Evolutionary conservation across 1,139 yeast species (phyloP).

Genomic region (Geotrichum australiense): DNA sequence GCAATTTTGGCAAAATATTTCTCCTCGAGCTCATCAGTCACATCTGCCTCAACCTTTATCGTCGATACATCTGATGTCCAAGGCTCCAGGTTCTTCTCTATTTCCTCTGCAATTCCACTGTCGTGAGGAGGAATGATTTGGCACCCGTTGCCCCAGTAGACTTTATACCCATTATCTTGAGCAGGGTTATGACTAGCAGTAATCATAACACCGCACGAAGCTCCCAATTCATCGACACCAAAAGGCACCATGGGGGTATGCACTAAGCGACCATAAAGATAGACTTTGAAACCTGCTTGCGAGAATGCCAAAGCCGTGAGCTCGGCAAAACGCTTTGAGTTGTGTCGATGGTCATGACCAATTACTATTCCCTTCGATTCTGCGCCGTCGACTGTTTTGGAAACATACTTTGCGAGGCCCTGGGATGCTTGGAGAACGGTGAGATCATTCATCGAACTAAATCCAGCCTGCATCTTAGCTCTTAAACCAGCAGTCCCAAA

Average conservation of each 20-base stretch:
- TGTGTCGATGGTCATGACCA: slow-evolving; percentile 87
- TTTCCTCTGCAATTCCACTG: slow-evolving; percentile 56
- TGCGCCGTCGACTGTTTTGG: slow-evolving; percentile 32
- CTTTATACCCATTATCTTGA: slow-evolving; percentile 89
- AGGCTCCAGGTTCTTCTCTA: slow-evolving; percentile 55
- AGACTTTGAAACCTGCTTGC: slow-evolving; percentile 60
- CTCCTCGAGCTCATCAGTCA: slow-evolving; percentile 19
- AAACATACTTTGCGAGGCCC: slow-evolving; percentile 66
- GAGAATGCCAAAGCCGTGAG: slow-evolving; percentile 72
- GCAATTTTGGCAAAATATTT: slow-evolving; percentile 23
- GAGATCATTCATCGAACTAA: slow-evolving; percentile 79
- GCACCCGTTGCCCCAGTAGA: slow-evolving; percentile 88
- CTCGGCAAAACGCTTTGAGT: slow-evolving; percentile 74
- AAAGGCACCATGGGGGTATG: slow-evolving; percentile 95
- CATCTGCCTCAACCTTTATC: slow-evolving; percentile 16
- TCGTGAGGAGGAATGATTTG: slow-evolving; percentile 95
- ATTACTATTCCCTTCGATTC: slow-evolving; percentile 51
- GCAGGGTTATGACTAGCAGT: slow-evolving; percentile 98
- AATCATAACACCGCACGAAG: slow-evolving; percentile 86
- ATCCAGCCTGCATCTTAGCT: slow-evolving; percentile 85
- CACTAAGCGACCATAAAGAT: slow-evolving; percentile 51
- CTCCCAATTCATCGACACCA: slow-evolving; percentile 55
- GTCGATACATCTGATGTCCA: slow-evolving; percentile 36
- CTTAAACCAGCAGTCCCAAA: slow-evolving; percentile 94
- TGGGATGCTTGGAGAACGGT: slow-evolving; percentile 90